phyloP scores from a whole-genome alignment of 306 rosid species.

The Rosa rugosa region DNA sequence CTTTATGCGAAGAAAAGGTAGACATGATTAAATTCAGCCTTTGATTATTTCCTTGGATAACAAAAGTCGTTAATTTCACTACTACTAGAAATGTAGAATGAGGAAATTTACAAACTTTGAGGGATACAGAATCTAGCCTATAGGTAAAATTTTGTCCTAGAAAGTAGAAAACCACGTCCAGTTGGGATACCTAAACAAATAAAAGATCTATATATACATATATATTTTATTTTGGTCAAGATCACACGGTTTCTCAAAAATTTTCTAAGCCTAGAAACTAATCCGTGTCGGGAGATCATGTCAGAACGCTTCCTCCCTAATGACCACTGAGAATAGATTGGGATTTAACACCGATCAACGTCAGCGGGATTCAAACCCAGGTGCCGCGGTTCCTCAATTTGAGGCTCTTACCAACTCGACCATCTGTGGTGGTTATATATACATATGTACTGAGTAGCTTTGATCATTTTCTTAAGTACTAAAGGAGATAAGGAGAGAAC shows the following conservation, averaged over 20 bases:
- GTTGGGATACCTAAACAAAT: neutral
- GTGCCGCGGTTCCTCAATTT: too few relatives aligned
- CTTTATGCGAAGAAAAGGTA: neutral
- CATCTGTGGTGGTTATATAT: too few relatives aligned
- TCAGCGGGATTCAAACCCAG: too few relatives aligned
- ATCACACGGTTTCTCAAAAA: too few relatives aligned
- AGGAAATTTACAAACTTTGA: neutral
- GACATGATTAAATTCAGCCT: neutral
- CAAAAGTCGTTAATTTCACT: neutral
- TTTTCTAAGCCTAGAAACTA: too few relatives aligned
- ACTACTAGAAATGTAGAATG: neutral
- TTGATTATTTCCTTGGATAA: neutral
- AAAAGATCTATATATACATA: too few relatives aligned
- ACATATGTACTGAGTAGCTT: neutral
- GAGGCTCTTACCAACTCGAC: too few relatives aligned
- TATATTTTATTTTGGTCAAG: too few relatives aligned
- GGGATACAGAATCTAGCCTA: neutral
- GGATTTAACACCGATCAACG: too few relatives aligned
- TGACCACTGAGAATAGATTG: too few relatives aligned
- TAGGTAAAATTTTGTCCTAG: neutral
- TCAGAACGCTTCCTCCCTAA: too few relatives aligned
- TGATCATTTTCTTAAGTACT: neutral
- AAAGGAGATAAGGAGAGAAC: neutral
- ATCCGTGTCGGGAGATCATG: too few relatives aligned
- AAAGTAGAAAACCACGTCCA: neutral